phyloP scores from a whole-genome alignment of 306 rosid species.

The Argentina anserina region DNA sequence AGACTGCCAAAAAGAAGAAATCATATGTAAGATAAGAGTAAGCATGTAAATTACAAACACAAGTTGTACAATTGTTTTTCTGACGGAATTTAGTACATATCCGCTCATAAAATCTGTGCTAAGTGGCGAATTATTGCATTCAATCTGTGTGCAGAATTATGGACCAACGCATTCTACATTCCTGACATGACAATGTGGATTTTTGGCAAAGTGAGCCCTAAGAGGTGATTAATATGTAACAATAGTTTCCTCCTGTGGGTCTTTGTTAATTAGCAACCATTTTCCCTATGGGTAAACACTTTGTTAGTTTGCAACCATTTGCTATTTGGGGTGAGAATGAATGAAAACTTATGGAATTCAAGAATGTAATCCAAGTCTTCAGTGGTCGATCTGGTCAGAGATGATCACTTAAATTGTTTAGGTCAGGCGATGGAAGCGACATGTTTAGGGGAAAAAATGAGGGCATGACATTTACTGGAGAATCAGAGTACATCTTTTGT shows the following conservation, averaged over 20 bases:
- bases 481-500: background rate
- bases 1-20: constrained; percentile 47
- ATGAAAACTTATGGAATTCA: background rate
- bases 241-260: background rate
- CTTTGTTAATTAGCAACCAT: background rate
- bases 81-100: background rate
- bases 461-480: background rate
- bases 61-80: background rate
- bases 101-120: background rate
- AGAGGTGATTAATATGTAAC: background rate
- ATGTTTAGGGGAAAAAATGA: background rate
- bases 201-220: background rate
- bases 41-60: background rate
- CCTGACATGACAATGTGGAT: background rate
- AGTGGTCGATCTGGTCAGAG: background rate
- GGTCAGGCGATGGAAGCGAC: background rate
- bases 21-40: constrained; percentile 3
- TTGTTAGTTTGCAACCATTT: background rate
- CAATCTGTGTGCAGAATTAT: background rate
- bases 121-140: too few species aligned
- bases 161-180: background rate
- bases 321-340: background rate
- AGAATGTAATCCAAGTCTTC: background rate
- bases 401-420: background rate
- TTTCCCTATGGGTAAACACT: background rate